These are phyloP conservation scores for barley (Hordeum vulgare) DNA, from an alignment of 176 grass and related monocot species.

Conservation along the genomic window DNA sequence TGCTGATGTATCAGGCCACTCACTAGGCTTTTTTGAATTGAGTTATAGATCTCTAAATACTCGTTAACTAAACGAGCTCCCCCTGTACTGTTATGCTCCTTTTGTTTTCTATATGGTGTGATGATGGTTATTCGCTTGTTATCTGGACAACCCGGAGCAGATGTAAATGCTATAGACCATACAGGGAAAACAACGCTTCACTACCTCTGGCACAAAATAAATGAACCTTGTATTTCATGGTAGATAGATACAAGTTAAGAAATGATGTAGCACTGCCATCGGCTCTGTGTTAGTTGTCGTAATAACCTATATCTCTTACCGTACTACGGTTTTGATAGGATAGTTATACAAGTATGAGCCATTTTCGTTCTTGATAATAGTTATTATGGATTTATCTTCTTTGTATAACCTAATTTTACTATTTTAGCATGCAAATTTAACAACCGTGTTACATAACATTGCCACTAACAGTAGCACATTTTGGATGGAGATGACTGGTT, in stretches of 20 bases:
- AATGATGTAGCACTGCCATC: neutral
- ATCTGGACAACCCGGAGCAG: slow-evolving; percentile 67
- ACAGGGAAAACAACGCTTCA: slow-evolving; percentile 89
- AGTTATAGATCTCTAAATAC: too few relatives aligned
- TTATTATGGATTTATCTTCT: neutral
- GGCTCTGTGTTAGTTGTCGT: neutral
- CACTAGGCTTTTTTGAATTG: too few relatives aligned
- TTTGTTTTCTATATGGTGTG: slow-evolving; percentile 13
- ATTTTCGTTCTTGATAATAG: neutral
- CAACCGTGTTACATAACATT: neutral
- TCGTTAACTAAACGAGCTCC: too few relatives aligned
- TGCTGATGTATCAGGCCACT: too few relatives aligned
- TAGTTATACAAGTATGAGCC: neutral
- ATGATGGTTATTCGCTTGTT: slow-evolving; percentile 1
- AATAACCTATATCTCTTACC: neutral
- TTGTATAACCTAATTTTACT: neutral
- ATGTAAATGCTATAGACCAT: slow-evolving; percentile 79
- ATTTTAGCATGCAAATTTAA: neutral
- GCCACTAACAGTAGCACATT: neutral
- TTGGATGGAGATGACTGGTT: neutral
- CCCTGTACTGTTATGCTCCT: neutral
- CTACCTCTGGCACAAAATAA: neutral
- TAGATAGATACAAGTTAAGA: slow-evolving; percentile 4
- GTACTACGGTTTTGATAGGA: slow-evolving; percentile 14
- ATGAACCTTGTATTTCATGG: neutral